These are phyloP conservation scores for Arabidopsis hybrid DNA, from an alignment of 441 rosid species.

Conservation along the genomic window DNA sequence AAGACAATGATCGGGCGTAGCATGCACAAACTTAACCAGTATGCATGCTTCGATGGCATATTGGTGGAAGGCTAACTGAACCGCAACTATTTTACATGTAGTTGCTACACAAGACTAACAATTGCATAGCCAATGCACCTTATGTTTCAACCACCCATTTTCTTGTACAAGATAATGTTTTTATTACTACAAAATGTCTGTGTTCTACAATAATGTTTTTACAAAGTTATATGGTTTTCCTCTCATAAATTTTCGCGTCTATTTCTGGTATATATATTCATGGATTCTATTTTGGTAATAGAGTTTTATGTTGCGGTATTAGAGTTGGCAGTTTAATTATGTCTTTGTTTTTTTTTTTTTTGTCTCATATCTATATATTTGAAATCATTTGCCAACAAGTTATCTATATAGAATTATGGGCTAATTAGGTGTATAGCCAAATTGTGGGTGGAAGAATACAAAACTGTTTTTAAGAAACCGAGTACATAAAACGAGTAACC, in stretches of 20 bases:
- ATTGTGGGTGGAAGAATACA: background rate
- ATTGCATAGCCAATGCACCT: background rate
- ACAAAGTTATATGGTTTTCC: too few species aligned
- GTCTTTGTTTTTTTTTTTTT: background rate
- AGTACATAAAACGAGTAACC: constrained; percentile 2
- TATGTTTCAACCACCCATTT: background rate
- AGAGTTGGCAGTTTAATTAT: background rate
- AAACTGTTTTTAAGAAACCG: background rate
- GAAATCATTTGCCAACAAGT: background rate
- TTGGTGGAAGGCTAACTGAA: background rate
- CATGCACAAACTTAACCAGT: background rate
- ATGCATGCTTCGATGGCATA: background rate
- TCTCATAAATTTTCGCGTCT: background rate
- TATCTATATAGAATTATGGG: background rate
- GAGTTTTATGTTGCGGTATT: background rate
- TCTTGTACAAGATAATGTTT: too few species aligned
- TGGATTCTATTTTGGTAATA: background rate
- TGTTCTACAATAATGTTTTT: background rate
- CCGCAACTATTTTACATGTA: background rate
- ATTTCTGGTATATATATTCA: background rate
- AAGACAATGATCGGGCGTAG: background rate
- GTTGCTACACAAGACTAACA: background rate
- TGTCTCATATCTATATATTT: background rate
- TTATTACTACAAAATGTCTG: background rate
- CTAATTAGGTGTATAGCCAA: background rate